These are phyloP conservation scores for Lipomyces yamadae DNA, from an alignment of 805 yeast genomes.

Conservation along the genomic window DNA sequence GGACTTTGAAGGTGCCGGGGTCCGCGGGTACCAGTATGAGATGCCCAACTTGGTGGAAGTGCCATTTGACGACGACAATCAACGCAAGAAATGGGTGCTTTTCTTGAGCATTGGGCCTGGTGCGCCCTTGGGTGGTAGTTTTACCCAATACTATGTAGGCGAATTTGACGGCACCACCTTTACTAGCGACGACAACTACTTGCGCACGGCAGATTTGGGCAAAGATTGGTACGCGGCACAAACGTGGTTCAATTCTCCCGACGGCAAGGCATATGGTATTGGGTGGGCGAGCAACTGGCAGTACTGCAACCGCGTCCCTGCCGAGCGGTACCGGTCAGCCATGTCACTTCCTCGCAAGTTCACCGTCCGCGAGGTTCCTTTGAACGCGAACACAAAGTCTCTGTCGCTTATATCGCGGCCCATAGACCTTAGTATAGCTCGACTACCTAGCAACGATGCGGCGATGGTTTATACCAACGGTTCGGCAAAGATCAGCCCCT, in stretches of 20 bases:
- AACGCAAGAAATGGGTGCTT: slow-evolving; percentile 47
- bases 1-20: slow-evolving; percentile 10
- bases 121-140: slow-evolving; percentile 51
- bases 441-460: slow-evolving; percentile 1
- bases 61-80: slow-evolving; percentile 40
- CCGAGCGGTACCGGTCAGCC: slow-evolving; percentile 47
- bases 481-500: neutral
- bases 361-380: slow-evolving; percentile 3
- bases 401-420: neutral
- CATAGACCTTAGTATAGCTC: neutral
- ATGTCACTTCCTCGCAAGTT: slow-evolving; percentile 39
- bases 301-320: slow-evolving; percentile 48
- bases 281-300: slow-evolving; percentile 56
- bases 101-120: slow-evolving; percentile 52
- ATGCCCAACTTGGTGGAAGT: slow-evolving; percentile 50
- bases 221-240: slow-evolving; percentile 1
- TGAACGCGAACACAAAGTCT: neutral
- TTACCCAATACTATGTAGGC: slow-evolving; percentile 51
- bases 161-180: slow-evolving; percentile 50
- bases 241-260: slow-evolving; percentile 1
- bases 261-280: neutral
- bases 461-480: slow-evolving; percentile 1
- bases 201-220: neutral
- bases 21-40: slow-evolving; percentile 50
- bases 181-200: slow-evolving; percentile 42